Percentiles rank a stretch among this genome's conserved stretches.
phyloP scores from a whole-genome alignment of 2,329 filamentous ascomycete species.

The Diaporthe humulicola region DNA sequence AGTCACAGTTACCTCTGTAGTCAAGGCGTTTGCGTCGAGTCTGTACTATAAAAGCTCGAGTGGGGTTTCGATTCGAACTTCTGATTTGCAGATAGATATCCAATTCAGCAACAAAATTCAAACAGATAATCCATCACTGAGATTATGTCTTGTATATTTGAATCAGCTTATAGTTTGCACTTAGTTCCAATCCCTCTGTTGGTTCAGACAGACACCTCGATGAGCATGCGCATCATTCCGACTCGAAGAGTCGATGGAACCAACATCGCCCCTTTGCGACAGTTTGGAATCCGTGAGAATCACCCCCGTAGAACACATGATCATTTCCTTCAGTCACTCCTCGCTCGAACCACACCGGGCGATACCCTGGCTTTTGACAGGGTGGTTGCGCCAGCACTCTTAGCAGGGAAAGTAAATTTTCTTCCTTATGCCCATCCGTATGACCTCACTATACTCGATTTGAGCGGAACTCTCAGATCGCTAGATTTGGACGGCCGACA shows the following conservation, averaged over 20 bases:
- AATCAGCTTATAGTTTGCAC: too few relatives aligned
- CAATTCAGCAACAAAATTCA: neutral
- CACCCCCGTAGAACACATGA: neutral
- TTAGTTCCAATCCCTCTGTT: neutral
- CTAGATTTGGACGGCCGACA: neutral
- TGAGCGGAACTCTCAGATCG: neutral
- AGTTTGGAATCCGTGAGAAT: neutral
- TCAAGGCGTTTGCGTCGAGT: neutral
- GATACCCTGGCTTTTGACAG: too few relatives aligned
- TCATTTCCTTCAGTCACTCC: neutral
- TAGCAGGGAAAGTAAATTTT: neutral
- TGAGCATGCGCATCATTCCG: neutral
- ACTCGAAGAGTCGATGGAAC: neutral
- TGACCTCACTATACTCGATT: neutral
- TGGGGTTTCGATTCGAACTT: neutral
- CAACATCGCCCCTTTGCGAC: neutral
- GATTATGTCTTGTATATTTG: neutral
- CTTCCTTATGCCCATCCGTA: neutral
- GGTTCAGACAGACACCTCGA: neutral
- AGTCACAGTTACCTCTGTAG: neutral
- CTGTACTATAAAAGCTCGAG: neutral
- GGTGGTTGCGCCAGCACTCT: neutral
- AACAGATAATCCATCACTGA: neutral
- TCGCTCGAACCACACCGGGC: neutral
- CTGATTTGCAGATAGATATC: neutral